phyloP scores from a whole-genome alignment of 495 filamentous ascomycete species.

The Clohesyomyces aquaticus region DNA sequence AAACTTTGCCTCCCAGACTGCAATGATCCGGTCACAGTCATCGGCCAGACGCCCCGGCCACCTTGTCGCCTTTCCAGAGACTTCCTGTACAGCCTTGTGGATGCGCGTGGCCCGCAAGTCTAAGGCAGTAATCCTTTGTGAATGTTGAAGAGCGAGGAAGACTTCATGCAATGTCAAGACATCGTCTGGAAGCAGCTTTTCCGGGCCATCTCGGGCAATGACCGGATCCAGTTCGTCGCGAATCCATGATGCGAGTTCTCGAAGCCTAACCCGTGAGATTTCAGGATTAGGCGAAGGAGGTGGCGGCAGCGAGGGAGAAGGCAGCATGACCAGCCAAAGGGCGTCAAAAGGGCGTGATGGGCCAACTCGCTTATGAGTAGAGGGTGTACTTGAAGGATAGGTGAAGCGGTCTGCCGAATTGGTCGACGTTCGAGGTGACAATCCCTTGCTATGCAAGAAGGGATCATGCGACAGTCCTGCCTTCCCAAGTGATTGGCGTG shows the following conservation, averaged over 20 bases:
- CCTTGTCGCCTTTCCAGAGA: constrained; percentile 45
- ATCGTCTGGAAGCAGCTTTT: constrained; percentile 45
- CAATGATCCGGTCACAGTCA: constrained; percentile 43
- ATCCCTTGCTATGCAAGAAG: no score
- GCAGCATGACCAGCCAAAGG: neutral
- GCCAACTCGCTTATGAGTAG: no score
- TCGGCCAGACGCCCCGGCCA: constrained; percentile 47
- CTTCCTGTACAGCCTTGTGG: constrained; percentile 43
- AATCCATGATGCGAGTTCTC: constrained; percentile 42
- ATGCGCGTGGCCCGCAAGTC: constrained; percentile 45
- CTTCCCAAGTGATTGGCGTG: no score
- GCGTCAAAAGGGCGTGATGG: no score
- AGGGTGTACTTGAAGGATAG: neutral
- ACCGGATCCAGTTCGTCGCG: constrained; percentile 48
- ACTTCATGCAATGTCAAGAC: constrained; percentile 45
- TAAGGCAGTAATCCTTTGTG: constrained; percentile 31
- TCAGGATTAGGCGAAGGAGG: constrained; percentile 3
- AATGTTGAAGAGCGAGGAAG: constrained; percentile 34
- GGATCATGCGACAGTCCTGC: no score
- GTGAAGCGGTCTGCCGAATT: no score
- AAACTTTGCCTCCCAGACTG: constrained; percentile 40
- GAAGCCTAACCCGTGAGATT: constrained; percentile 24
- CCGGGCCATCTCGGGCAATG: constrained; percentile 46
- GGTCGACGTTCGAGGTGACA: no score
- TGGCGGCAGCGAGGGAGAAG: neutral